Evolutionary conservation across 768 basidiomycete genomes (phyloP).

Genomic region (Russula olivacea): DNA sequence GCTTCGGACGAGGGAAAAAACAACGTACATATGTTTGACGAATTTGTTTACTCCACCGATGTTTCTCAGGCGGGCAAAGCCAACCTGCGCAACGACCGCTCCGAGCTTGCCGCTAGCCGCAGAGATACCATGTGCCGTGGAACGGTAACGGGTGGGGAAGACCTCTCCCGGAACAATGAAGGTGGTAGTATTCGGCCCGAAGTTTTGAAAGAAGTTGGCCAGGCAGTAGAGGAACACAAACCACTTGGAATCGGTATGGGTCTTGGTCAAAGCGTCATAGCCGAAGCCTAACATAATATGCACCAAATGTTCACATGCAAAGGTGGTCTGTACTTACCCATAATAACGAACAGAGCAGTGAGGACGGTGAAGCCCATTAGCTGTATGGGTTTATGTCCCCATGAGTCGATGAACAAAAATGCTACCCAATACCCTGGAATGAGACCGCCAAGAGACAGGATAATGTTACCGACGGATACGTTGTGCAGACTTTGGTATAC

Average conservation of each 20-base stretch:
- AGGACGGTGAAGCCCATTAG: conserved; percentile 69
- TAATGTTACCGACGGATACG: conserved; percentile 66
- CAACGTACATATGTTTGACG: conserved; percentile 63
- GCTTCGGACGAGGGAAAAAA: neutral
- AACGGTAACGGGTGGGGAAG: conserved; percentile 86
- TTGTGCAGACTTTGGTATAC: conserved; percentile 55
- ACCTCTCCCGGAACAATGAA: conserved; percentile 78
- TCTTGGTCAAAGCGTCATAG: conserved; percentile 51
- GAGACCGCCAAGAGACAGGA: conserved; percentile 70
- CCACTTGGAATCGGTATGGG: conserved; percentile 39
- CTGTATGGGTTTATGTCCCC: conserved; percentile 82
- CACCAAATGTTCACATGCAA: neutral
- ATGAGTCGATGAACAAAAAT: conserved; percentile 62
- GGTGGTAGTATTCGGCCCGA: conserved; percentile 75
- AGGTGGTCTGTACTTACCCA: conserved; percentile 44
- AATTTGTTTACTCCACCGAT: conserved; percentile 59
- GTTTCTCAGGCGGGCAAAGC: conserved; percentile 61
- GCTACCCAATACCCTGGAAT: conserved; percentile 73
- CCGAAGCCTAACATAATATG: conserved; percentile 49
- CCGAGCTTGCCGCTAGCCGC: conserved; percentile 81
- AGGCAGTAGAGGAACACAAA: conserved; percentile 84
- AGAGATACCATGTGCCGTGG: conserved; percentile 78
- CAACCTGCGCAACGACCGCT: conserved; percentile 75
- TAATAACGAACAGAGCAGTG: conserved; percentile 57
- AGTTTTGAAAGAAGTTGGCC: conserved; percentile 89